Base-by-base conservation (phyloP, 345 rosid species). In the Leavenworthia alabamica region DNA sequence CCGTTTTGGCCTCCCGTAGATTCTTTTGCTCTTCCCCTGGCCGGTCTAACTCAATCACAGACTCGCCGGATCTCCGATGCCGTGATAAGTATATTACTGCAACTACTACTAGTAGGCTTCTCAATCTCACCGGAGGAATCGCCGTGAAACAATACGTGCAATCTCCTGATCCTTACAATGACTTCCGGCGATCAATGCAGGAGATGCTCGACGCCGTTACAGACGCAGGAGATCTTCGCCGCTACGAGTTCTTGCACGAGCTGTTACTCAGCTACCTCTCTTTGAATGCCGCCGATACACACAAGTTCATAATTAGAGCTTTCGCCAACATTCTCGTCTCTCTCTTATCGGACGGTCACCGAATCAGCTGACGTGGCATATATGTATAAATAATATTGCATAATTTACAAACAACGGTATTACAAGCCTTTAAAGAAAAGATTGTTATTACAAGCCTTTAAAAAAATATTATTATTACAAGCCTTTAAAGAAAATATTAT, bases 21-120 rank as follows among this genome's bases (percentile, higher is more conserved):
- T 89, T 92, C 88, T 92, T 92, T 78, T 83, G 86, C 86, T 78
- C 96, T 57, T 79, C 89, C 2, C 98, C 98, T 0, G 96, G 98
- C 23, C 79, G 75, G 15, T 92, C 98, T 55, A 92, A 85, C 80
- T 89, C 95, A 82, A 89, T 92, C 70, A 68, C 81, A 26, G 93
- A 89, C 37, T 79, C 93, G 4, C 76, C 72, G 9, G 71, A 72
- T 28, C 50, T 55, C 6, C 57, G 57, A 0, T 12, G 13, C 24
- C 32, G 31, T 0, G 8, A 52, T 51, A 32, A 5, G 24, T 15
- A 6, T 60, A 55, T 60, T 7, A 26, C 56, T 54, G 57, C 57
- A 13, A 48, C 41, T 24, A n/a, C 41, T 8, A n/a, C 62, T 3
- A 53, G 42, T 13, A 62, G 52, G 41, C 31, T 71, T 56, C 66